Conservation (phyloP, 2,329 filamentous ascomycete species). For the Clonostachys rhizophaga region DNA sequence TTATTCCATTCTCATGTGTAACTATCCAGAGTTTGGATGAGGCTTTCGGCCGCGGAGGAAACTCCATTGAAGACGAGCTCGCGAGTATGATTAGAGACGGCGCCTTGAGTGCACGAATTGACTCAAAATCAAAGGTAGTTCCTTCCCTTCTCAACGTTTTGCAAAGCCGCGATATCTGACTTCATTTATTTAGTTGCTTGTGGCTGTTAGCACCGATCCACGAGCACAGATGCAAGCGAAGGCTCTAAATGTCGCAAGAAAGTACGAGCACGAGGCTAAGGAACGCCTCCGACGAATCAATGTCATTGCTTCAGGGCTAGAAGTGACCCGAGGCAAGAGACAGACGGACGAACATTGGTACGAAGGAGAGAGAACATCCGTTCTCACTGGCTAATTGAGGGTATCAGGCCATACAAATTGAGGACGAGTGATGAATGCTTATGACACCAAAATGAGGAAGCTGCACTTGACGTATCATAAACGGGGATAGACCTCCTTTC, state of each 20-base stretch:
- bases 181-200: constrained; percentile 51
- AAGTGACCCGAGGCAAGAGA: constrained; percentile 39
- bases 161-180: constrained; percentile 5
- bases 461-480: too few relatives aligned
- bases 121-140: constrained; percentile 65
- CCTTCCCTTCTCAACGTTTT: background rate
- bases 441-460: too few relatives aligned
- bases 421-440: background rate
- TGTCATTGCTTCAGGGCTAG: constrained; percentile 69
- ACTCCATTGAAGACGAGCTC: constrained; percentile 69
- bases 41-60: constrained; percentile 64
- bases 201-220: constrained; percentile 63
- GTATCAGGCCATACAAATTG: background rate
- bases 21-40: constrained; percentile 73
- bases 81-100: constrained; percentile 71
- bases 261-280: constrained; percentile 71
- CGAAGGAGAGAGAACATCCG: background rate
- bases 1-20: constrained; percentile 84
- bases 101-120: constrained; percentile 73
- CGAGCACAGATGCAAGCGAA: constrained; percentile 67
- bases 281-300: constrained; percentile 76
- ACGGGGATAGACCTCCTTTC: too few relatives aligned
- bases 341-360: background rate
- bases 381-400: background rate
- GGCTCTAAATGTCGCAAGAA: constrained; percentile 61